Evolutionary conservation across 2,329 filamentous ascomycete species (phyloP), one percentile per base, ranked within the genome.

Genomic region (Rutstroemia sp.): DNA sequence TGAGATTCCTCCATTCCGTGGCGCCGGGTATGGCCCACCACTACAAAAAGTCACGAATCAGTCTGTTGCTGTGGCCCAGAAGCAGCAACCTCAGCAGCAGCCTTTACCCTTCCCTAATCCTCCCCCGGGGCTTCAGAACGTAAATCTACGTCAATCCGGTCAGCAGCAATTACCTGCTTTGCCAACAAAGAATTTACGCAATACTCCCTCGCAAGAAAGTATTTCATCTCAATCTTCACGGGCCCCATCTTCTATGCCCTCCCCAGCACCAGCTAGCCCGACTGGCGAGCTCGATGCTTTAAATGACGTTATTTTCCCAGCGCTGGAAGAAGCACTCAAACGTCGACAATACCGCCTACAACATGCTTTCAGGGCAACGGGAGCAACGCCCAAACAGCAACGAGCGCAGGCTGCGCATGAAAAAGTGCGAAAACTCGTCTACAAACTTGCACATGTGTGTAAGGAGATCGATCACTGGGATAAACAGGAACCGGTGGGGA

Each of bases 381-480:
- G 63, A 56, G 67, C 54, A 51, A 81, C 84, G 9, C 79, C 81
- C 27, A 82, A 83, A 64, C 81, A 87, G 58, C 84, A 89, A 67
- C 81, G 90, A 14, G 79, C 80, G 17, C 82, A 86, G 66, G 78
- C 76, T 48, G 85, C 87, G 0, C 92, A 97, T 67, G 91, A 96
- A 58, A 87, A 88, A 70, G 79, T 97, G 44, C 81, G 87, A 61
- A 83, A 85, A 67, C 77, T 95, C 27, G 89, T 96, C 12, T 86
- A 86, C 61, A 95, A 95, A 69, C 79, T 95, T 30, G 87, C 86
- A 2, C 83, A 88, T 58, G 78, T 92, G 23, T 95, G 95, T 72
- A 87, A 86, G 67, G 91, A 96, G 70, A 90, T 99, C 66, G 92
- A 99, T 71, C 81, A 87, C 61, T 88, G 86, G 72, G 94, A 99